phyloP scores from a whole-genome alignment of 495 filamentous ascomycete genomes.

The Pseudevernia furfuracea region DNA sequence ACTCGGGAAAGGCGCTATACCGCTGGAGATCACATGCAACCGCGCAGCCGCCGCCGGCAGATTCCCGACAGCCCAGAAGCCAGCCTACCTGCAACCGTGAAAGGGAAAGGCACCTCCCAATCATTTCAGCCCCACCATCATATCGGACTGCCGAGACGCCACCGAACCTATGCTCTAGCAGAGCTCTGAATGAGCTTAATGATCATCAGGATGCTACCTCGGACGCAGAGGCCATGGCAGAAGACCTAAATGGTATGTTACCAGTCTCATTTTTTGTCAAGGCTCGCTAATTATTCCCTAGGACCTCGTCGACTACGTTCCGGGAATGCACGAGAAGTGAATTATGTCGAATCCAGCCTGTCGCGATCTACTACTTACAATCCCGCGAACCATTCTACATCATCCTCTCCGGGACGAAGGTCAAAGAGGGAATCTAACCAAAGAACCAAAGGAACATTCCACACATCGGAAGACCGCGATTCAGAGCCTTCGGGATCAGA shows the following conservation, averaged over 20 bases:
- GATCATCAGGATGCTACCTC: neutral
- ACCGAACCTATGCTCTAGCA: neutral
- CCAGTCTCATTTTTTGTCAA: neutral
- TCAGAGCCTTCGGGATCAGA: neutral
- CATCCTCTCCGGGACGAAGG: neutral
- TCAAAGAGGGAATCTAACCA: neutral
- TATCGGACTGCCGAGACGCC: neutral
- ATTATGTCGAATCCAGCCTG: neutral
- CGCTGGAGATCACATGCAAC: slow-evolving; percentile 3
- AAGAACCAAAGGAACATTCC: neutral
- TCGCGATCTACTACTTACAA: neutral
- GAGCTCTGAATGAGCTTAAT: neutral
- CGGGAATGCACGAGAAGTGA: neutral
- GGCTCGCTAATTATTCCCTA: neutral
- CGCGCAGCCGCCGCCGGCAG: neutral
- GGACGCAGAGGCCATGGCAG: neutral
- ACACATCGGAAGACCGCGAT: neutral
- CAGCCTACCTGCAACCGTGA: neutral
- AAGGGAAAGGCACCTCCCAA: neutral
- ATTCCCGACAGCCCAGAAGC: neutral
- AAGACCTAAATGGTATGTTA: neutral
- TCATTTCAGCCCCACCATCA: neutral
- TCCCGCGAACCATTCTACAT: neutral
- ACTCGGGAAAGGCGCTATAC: neutral
- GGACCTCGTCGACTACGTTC: neutral